These are phyloP conservation scores for Rhodotorula sp. DNA, from an alignment of 1,284 basidiomycete genomes.

Conservation along the genomic window DNA sequence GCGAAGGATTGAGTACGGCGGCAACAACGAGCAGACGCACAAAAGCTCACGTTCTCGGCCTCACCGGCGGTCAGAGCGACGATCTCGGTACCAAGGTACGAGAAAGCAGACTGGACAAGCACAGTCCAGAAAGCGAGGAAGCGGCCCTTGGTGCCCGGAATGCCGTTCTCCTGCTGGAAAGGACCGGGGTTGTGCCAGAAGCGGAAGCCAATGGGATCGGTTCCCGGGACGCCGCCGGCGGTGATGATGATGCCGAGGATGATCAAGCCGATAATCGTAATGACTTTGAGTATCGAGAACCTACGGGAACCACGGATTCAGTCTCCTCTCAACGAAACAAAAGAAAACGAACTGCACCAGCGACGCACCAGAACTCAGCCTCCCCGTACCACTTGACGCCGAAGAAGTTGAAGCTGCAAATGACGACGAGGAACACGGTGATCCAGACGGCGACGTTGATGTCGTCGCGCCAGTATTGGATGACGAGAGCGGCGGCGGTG, in stretches of 20 bases:
- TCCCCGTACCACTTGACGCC: constrained; percentile 32
- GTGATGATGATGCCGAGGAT: constrained; percentile 54
- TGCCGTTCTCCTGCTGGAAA: constrained; percentile 49
- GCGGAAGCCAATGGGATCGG: constrained; percentile 58
- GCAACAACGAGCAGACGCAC: not conserved
- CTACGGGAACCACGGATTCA: not conserved
- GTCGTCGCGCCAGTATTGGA: constrained; percentile 30
- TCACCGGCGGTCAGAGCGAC: constrained; percentile 65
- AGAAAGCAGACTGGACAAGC: constrained; percentile 64
- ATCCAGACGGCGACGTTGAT: constrained; percentile 36
- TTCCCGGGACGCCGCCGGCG: constrained; percentile 56
- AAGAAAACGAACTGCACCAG: too few relatives aligned
- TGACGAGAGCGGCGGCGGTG: constrained; percentile 28
- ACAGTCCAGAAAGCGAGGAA: constrained; percentile 45
- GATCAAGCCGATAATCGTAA: constrained; percentile 33
- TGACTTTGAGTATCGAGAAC: constrained; percentile 34
- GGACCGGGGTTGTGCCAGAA: constrained; percentile 63
- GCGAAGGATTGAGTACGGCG: not conserved
- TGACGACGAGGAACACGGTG: constrained; percentile 28
- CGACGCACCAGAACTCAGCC: constrained; percentile 39
- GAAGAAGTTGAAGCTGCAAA: constrained; percentile 33
- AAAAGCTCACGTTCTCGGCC: constrained; percentile 39
- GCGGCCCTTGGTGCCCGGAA: constrained; percentile 46
- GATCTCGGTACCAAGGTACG: constrained; percentile 78
- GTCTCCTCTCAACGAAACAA: too few relatives aligned